phyloP scores from a whole-genome alignment of 1,284 basidiomycete species.

The Malassezia cuniculi region DNA sequence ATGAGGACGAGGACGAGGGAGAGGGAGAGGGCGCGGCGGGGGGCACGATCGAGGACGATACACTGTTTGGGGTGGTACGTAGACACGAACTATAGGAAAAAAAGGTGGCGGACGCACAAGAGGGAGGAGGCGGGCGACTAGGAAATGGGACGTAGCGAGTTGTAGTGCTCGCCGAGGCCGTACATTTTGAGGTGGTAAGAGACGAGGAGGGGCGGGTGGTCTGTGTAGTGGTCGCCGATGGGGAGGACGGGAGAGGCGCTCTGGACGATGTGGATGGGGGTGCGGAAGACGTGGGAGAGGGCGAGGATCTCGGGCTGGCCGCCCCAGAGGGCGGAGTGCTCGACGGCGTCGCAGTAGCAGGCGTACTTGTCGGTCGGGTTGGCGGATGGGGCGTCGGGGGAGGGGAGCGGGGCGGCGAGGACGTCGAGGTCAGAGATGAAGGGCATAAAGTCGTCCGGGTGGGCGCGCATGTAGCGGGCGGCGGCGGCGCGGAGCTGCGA shows the following conservation, averaged over 20 bases:
- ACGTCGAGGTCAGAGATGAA: conserved; percentile 58
- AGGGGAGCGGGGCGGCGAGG: not conserved
- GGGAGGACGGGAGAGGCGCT: conserved; percentile 61
- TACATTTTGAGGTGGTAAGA: conserved; percentile 42
- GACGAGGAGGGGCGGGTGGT: conserved; percentile 21
- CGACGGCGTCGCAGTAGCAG: conserved; percentile 66
- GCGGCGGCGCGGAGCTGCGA: conserved; percentile 55
- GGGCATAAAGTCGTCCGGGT: conserved; percentile 82
- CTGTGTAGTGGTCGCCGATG: conserved; percentile 53
- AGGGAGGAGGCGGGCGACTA: not conserved
- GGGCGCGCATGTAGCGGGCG: conserved; percentile 66
- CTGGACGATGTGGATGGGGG: conserved; percentile 87
- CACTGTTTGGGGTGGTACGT: conserved; percentile 31
- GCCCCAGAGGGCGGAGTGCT: conserved; percentile 80
- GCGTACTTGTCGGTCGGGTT: conserved; percentile 57
- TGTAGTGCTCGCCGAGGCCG: conserved; percentile 42
- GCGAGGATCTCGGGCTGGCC: conserved; percentile 94
- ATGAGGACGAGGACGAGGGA: conserved; percentile 20
- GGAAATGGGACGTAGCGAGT: conserved; percentile 24
- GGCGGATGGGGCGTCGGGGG: conserved; percentile 18
- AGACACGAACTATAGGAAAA: not conserved
- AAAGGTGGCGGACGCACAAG: no score
- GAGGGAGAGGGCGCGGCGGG: not conserved
- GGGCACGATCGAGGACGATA: conserved; percentile 33
- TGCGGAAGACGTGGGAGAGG: conserved; percentile 64